A percentile compares a stretch with the other conserved stretches of the same genome.
Conservation (phyloP, 192 early-diverging fungal species). For the Umbelopsis vinacea region DNA sequence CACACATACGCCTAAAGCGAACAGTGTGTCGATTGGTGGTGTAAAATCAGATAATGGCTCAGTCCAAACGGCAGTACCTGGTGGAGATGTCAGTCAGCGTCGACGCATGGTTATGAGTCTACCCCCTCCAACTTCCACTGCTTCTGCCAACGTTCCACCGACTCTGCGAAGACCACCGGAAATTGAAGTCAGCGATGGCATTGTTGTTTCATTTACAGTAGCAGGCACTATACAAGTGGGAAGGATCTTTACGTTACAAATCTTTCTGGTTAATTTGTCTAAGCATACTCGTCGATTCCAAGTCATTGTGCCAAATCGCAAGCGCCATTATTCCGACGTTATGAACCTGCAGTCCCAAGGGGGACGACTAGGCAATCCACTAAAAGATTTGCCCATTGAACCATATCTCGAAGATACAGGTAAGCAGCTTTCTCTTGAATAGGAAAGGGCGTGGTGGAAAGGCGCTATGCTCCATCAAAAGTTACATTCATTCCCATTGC, state of each 20-base stretch:
- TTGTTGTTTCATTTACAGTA: conserved; percentile 60
- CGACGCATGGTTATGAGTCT: conserved; percentile 19
- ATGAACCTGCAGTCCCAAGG: background rate
- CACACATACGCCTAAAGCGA: conserved; percentile 16
- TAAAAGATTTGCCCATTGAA: conserved; percentile 50
- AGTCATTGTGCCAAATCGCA: conserved; percentile 59
- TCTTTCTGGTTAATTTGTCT: conserved; percentile 62
- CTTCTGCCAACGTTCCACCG: background rate
- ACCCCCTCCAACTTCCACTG: background rate
- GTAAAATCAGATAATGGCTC: conserved; percentile 35
- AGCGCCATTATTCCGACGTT: conserved; percentile 41
- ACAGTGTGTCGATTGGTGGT: conserved; percentile 22
- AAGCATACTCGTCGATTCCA: conserved; percentile 56
- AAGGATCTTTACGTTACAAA: conserved; percentile 55
- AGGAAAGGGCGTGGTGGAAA: background rate
- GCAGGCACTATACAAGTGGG: conserved; percentile 44
- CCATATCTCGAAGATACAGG: conserved; percentile 62
- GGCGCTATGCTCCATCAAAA: background rate
- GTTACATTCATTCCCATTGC: background rate
- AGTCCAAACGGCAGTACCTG: background rate
- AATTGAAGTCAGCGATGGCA: conserved; percentile 56
- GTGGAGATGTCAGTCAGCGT: conserved; percentile 23
- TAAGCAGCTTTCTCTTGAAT: conserved; percentile 4
- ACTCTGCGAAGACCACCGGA: conserved; percentile 35
- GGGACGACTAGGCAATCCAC: conserved; percentile 32